Conservation (phyloP, 148 eudicot genomes). For the Linanthus parryae region DNA sequence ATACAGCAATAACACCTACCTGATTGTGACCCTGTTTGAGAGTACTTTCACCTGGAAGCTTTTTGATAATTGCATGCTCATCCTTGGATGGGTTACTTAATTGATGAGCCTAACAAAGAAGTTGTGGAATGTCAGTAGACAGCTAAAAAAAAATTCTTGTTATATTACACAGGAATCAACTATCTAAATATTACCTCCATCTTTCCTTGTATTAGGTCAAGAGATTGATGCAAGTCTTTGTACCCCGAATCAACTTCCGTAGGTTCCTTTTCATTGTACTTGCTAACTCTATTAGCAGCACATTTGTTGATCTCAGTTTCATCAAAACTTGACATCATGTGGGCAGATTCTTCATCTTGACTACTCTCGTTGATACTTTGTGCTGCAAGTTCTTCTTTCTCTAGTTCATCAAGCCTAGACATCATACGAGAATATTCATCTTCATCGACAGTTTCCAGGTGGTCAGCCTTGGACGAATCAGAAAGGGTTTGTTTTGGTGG, state of each 20-base stretch:
- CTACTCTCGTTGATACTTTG: slow-evolving; percentile 27
- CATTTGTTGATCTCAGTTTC: slow-evolving; percentile 75
- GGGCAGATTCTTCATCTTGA: slow-evolving; percentile 39
- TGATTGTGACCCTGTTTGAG: slow-evolving; percentile 16
- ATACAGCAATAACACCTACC: slow-evolving; percentile 10
- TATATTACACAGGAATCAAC: not conserved
- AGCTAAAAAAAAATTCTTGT: not conserved
- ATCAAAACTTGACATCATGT: slow-evolving; percentile 43
- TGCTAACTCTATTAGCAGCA: slow-evolving; percentile 32
- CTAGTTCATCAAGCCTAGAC: slow-evolving; percentile 72
- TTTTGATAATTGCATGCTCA: slow-evolving; percentile 4
- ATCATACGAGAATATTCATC: slow-evolving; percentile 56
- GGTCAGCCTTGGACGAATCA: slow-evolving; percentile 17
- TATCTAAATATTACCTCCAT: slow-evolving; percentile 17
- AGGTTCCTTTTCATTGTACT: slow-evolving; percentile 21
- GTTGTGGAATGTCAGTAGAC: slow-evolving; percentile 2
- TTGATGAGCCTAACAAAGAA: not conserved
- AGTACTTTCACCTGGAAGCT: slow-evolving; percentile 4
- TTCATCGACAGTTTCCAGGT: slow-evolving; percentile 24
- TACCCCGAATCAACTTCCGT: slow-evolving; percentile 15
- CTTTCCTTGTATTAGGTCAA: slow-evolving; percentile 14
- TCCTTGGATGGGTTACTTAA: slow-evolving; percentile 16
- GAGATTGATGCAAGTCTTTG: slow-evolving; percentile 12
- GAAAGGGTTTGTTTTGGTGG: slow-evolving; percentile 14
- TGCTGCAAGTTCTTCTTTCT: slow-evolving; percentile 71